Evolutionary conservation across 2,329 filamentous ascomycete species (phyloP), one percentile per base, ranked within the genome.

Genomic region (Aspergillus pseudoterreus): DNA sequence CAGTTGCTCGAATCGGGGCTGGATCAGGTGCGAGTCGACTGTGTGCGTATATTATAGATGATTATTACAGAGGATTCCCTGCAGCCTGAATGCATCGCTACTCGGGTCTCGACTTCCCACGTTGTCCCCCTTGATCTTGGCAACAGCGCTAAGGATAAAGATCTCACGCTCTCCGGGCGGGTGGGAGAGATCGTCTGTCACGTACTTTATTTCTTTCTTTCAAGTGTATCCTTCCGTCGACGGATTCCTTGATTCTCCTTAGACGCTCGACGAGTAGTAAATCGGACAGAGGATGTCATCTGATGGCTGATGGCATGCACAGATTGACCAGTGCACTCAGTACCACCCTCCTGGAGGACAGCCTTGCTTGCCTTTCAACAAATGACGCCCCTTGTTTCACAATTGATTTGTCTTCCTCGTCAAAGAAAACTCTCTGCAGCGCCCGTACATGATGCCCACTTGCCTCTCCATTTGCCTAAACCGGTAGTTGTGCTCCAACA

Each of bases 101-200:
- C 59, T 59, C 56, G 56, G 35, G 57, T 51, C 56, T 58, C 46
- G 53, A 54, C 51, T 55, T 52, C 56, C 59, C 59, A 61, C 59
- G 59, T 61, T 61, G 53, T 50, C 51, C 52, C 59, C 59, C 54
- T 61, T 54, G 53, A 60, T 58, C 59, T 61, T 61, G 57, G 59
- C 59, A 61, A 47, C 47, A 55, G 19, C 52, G 51, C 57, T 60
- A 60, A 61, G 51, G 59, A 61, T 61, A 61, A 61, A 58, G 59
- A 61, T 61, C 59, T 61, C 56, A 61, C 57, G 48, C 44, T 30
- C 50, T 52, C 54, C 54, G 49, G 38, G 15, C 35, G 35, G 35
- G 35, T 17, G 14, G 35, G 35, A 17, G 14, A 17, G 35, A 38
- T 38, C 35, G 33, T 21, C 27, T 30, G 27, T 30, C 27, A 30